These are phyloP conservation scores for Fusarium sp. DNA, from an alignment of 2,329 filamentous ascomycete genomes.

Conservation along the genomic window DNA sequence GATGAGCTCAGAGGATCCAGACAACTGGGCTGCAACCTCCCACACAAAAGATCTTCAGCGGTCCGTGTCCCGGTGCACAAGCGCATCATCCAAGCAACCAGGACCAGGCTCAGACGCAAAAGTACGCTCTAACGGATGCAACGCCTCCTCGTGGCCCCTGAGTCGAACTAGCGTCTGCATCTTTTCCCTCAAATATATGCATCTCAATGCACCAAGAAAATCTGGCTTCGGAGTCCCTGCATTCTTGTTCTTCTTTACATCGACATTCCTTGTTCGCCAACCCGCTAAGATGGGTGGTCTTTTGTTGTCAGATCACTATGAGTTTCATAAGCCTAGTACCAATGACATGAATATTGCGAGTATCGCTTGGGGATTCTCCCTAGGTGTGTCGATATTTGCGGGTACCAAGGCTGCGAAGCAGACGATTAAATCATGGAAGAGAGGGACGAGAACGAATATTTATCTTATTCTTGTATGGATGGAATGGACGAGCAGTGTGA, in stretches of 20 bases:
- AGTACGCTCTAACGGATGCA: not conserved
- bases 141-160: conserved; percentile 7
- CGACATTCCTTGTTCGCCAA: conserved; percentile 1
- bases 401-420: conserved; percentile 37
- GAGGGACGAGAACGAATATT: conserved; percentile 35
- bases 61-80: conserved; percentile 12
- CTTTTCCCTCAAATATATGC: conserved; percentile 22
- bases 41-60: conserved; percentile 11
- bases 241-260: not conserved
- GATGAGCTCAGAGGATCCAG: not conserved
- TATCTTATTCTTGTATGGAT: conserved; percentile 41
- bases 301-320: conserved; percentile 34
- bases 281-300: conserved; percentile 34
- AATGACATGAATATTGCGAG: conserved; percentile 45
- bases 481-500: conserved; percentile 38
- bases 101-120: not conserved
- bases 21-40: not conserved
- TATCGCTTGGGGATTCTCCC: conserved; percentile 42
- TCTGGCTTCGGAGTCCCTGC: not conserved
- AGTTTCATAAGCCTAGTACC: conserved; percentile 25
- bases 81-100: not conserved
- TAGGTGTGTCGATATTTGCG: conserved; percentile 42
- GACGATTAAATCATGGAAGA: conserved; percentile 42
- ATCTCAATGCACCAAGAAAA: not conserved
- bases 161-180: not conserved